Base-by-base conservation (phyloP, 169 alveolate species). In the Theileria luwenshuni region DNA sequence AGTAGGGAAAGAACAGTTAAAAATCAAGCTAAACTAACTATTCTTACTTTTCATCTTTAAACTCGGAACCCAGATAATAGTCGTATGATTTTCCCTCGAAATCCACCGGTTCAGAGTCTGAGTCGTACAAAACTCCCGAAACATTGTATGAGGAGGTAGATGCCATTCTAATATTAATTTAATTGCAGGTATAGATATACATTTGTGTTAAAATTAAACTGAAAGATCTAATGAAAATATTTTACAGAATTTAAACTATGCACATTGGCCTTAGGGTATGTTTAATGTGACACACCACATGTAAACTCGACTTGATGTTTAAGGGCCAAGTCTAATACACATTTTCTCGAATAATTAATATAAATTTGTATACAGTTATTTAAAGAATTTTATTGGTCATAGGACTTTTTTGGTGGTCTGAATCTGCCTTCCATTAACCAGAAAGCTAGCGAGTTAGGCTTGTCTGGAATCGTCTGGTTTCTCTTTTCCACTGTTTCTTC, bases 341-440 rank as follows among this genome's bases (percentile, higher is more conserved):
- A 23, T 17, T 17, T n/a, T 54, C 38, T 12, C 30, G 38, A 23
- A 19, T 27, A 23, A 1, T 56, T 15, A 23, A 56, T 56, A n/a
- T n/a, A 25, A 54, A 54, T 23, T 23, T n/a, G n/a, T 10, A 38
- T 7, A 38, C 45, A 7, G 45, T 10, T 7, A 10, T 38, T 5
- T 38, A 38, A 38, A 7, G 10, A 10, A 38, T 38, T 38, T 7
- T 7, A 7, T 7, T 38, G 45, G 45, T 7, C 17, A 7, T 38
- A 38, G 10, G 45, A 7, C 10, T 38, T 5, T 38, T 38, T 5
- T 10, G 45, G 45, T 0, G 85, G 73, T 45, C 68, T 72, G 69
- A 74, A 81, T 17, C 84, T 70, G 0, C 89, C 89, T 63, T 81
- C 89, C 69, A 81, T 23, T 45, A 81, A 38, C 85, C 89, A 81